A percentile compares a stretch with the other conserved stretches of the same genome.
These are phyloP conservation scores for Avena eriantha DNA, from an alignment of 176 grass and related monocot genomes.

Conservation along the genomic window DNA sequence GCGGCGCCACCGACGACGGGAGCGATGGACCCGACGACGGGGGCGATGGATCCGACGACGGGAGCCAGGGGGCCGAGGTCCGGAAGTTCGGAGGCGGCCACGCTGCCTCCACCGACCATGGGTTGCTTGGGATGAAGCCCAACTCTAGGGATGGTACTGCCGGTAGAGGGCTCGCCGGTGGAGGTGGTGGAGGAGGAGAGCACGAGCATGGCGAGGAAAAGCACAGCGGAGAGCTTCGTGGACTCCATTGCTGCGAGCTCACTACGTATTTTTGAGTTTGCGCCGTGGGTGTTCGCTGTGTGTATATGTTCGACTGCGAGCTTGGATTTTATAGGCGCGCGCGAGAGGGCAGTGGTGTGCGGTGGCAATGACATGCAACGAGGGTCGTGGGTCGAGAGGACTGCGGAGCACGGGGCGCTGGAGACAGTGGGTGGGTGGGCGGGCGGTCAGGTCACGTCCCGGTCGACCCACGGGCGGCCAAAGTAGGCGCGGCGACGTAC, in stretches of 20 bases:
- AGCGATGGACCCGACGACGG: not conserved
- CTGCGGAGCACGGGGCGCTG: no score
- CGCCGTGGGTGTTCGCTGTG: not conserved
- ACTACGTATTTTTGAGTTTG: not conserved
- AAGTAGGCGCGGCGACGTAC: not conserved
- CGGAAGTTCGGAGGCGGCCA: not conserved
- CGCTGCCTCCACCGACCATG: not conserved
- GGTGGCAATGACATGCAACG: no score
- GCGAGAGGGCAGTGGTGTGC: not conserved
- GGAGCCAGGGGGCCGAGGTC: not conserved
- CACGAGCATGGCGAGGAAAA: conserved; percentile 45
- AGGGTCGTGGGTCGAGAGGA: not conserved
- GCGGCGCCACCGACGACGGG: not conserved
- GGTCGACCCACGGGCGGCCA: not conserved
- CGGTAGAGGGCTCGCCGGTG: no score
- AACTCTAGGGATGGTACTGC: not conserved
- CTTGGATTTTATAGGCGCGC: not conserved
- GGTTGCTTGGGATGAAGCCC: no score
- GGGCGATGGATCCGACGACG: not conserved
- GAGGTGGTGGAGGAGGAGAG: conserved; percentile 45
- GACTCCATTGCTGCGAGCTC: not conserved
- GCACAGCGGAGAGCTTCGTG: not conserved
- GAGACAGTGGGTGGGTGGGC: not conserved
- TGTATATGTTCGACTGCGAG: not conserved
- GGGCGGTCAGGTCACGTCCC: not conserved